Conservation (phyloP, 2,329 filamentous ascomycete genomes). For the Elsinoe arachidis region DNA sequence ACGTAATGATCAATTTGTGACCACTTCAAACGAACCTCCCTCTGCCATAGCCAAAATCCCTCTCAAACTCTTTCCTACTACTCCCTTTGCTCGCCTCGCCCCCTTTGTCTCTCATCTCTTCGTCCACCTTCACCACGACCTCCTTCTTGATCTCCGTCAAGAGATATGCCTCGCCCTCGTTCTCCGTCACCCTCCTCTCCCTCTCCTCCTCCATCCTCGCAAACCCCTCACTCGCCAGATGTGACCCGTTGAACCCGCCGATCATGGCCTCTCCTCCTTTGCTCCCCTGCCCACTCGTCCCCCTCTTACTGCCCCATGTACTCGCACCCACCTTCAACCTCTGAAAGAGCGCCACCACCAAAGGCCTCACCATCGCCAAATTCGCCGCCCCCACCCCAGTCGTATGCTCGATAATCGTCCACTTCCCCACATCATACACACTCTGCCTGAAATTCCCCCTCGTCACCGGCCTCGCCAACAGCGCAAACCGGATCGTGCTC, state of each 20-base stretch:
- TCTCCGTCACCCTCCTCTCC: not conserved
- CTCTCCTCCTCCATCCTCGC: not conserved
- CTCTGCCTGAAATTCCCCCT: slow-evolving; percentile 22
- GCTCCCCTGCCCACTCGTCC: not conserved
- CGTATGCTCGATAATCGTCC: slow-evolving; percentile 28
- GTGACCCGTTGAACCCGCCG: not conserved
- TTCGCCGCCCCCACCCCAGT: slow-evolving; percentile 29
- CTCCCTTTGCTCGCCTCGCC: not conserved
- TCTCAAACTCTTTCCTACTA: slow-evolving; percentile 1
- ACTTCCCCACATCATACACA: slow-evolving; percentile 21
- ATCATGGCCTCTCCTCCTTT: no score
- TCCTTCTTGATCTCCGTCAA: slow-evolving; percentile 11
- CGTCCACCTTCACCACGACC: slow-evolving; percentile 1
- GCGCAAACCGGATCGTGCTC: not conserved
- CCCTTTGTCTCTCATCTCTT: not conserved
- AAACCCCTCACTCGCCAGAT: not conserved
- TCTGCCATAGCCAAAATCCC: not conserved
- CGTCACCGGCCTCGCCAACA: not conserved
- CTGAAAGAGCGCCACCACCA: slow-evolving; percentile 18
- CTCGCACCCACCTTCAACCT: not conserved
- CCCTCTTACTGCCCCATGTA: not conserved
- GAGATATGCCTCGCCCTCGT: not conserved
- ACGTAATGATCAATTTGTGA: no score
- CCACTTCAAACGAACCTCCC: not conserved
- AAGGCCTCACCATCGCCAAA: slow-evolving; percentile 26